Percentiles rank a stretch among this genome's conserved stretches.
These are phyloP conservation scores for Ophiocordyceps robertsii DNA, from an alignment of 2,329 filamentous ascomycete species.

Conservation along the genomic window DNA sequence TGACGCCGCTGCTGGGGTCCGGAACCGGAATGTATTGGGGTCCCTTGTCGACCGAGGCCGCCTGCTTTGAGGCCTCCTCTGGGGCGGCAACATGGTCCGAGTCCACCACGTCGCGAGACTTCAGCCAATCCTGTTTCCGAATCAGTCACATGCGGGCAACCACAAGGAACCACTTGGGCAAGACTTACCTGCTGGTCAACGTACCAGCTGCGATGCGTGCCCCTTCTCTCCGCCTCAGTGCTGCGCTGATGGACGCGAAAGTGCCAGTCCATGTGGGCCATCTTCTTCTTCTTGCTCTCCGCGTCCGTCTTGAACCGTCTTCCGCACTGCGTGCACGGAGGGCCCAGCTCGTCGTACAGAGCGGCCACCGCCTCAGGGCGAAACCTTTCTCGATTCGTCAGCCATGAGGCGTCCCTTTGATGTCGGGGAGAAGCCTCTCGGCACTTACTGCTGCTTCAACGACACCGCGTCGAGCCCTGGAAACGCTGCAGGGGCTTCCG, in stretches of 20 bases:
- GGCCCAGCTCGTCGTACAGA: conserved; percentile 71
- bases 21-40: conserved; percentile 73
- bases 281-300: conserved; percentile 74
- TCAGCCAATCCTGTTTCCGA: conserved; percentile 65
- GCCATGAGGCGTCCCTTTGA: neutral
- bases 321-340: conserved; percentile 84
- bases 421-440: too few species aligned
- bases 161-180: neutral
- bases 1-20: conserved; percentile 59
- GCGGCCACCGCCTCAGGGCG: conserved; percentile 60
- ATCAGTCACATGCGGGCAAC: neutral
- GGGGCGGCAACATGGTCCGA: conserved; percentile 30
- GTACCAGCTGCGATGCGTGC: conserved; percentile 89
- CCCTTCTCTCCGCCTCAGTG: conserved; percentile 71
- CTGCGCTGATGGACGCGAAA: conserved; percentile 87
- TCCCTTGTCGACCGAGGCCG: conserved; percentile 22
- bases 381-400: conserved; percentile 34
- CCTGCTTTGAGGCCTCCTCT: conserved; percentile 18
- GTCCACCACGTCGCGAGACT: conserved; percentile 68
- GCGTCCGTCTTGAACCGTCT: conserved; percentile 68
- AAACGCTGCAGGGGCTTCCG: neutral
- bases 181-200: conserved; percentile 66
- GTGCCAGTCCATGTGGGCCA: conserved; percentile 93
- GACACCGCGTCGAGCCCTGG: conserved; percentile 52
- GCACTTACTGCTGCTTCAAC: conserved; percentile 54